Percentiles rank a stretch among this genome's conserved stretches.
Conservation (phyloP, 202 grass and related monocot species). For the Tripidium arundinaceum region DNA sequence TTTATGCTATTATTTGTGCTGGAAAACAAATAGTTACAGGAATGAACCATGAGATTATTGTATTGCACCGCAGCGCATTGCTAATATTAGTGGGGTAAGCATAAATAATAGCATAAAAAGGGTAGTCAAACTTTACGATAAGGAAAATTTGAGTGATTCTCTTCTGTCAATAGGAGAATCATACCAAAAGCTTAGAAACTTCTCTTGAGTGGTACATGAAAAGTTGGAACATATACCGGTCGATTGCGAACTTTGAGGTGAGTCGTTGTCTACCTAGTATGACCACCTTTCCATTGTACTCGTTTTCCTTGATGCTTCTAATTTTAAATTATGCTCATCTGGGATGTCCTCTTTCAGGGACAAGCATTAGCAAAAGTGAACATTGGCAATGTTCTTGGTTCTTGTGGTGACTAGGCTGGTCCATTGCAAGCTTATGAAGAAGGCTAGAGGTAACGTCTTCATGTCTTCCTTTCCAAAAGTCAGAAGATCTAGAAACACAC, state of each 20-base stretch:
- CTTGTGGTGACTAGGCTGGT: conserved; percentile 73
- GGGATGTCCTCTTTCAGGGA: conserved; percentile 51
- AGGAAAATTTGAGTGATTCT: conserved; percentile 77
- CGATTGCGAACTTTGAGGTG: conserved; percentile 78
- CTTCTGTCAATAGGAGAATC: conserved; percentile 74
- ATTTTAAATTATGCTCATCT: conserved; percentile 2
- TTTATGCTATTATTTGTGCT: conserved; percentile 82
- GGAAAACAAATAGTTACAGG: conserved; percentile 40
- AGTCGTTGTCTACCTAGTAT: conserved; percentile 12
- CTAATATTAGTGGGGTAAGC: too few species aligned
- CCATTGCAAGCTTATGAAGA: conserved; percentile 84
- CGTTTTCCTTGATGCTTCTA: conserved; percentile 10
- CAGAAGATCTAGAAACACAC: conserved; percentile 13
- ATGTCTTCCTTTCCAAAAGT: conserved; percentile 13
- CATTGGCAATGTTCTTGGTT: conserved; percentile 75
- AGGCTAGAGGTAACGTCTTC: conserved; percentile 66
- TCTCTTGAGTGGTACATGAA: conserved; percentile 84
- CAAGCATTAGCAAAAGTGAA: conserved; percentile 92
- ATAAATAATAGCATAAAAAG: conserved; percentile 38
- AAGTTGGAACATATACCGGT: conserved; percentile 65
- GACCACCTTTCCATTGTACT: conserved; percentile 7
- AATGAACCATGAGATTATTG: conserved; percentile 22
- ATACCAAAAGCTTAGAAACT: conserved; percentile 82
- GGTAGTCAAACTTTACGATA: conserved; percentile 60
- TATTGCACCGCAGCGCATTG: not conserved